Percentiles rank a stretch among this genome's conserved stretches.
Evolutionary conservation across 176 grass and related monocot genomes (phyloP).

Genomic region (Musa troglodytarum): DNA sequence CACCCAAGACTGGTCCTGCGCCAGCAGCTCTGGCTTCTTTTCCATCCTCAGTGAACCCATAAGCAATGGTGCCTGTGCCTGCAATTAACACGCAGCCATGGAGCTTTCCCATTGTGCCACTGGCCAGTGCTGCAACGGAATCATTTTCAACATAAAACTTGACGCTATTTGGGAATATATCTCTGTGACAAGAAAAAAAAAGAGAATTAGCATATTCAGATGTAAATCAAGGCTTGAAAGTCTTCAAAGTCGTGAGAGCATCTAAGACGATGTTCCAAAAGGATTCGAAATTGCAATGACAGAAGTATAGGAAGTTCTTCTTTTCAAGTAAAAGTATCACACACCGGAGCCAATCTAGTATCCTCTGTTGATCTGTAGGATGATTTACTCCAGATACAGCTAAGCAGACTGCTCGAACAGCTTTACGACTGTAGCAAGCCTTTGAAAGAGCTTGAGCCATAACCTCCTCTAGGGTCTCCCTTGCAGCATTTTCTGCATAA

Average conservation of each 20-base stretch:
- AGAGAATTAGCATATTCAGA: conserved; percentile 11
- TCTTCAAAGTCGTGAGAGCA: too few species aligned
- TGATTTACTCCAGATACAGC: conserved; percentile 91
- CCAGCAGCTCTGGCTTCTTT: conserved; percentile 89
- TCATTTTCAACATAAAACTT: conserved; percentile 98
- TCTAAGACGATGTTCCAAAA: neutral
- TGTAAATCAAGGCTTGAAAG: neutral
- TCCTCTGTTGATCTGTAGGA: conserved; percentile 72
- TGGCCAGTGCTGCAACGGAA: conserved; percentile 77
- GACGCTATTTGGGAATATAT: conserved; percentile 49
- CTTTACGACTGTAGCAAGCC: conserved; percentile 37
- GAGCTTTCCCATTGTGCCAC: conserved; percentile 93
- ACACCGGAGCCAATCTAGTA: conserved; percentile 86
- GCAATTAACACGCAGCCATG: conserved; percentile 94
- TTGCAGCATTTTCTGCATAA: conserved; percentile 52
- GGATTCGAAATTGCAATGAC: neutral
- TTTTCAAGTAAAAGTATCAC: neutral
- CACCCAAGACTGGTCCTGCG: conserved; percentile 87
- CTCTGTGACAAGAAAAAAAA: conserved; percentile 33
- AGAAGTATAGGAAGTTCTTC: neutral
- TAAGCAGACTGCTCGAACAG: conserved; percentile 82
- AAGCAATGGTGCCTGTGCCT: conserved; percentile 89
- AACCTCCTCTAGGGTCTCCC: conserved; percentile 64
- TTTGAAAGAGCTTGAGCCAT: conserved; percentile 56
- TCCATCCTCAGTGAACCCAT: conserved; percentile 85